A percentile compares a stretch with the other conserved stretches of the same genome.
Conservation (phyloP, 129 eudicot genomes). For the Ambrosia artemisiifolia region DNA sequence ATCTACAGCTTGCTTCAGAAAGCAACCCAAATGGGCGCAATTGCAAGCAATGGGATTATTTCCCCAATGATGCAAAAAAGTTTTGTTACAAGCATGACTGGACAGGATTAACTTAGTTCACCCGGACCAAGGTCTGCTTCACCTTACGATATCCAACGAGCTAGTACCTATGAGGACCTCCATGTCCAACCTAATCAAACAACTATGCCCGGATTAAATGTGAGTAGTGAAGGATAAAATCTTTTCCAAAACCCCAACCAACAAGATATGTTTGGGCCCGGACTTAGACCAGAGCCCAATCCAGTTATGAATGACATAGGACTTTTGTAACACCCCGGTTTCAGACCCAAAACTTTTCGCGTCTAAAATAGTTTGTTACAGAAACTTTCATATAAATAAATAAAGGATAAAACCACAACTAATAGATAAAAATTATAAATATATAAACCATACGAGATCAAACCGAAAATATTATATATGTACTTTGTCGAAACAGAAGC, state of each 20-base stretch:
- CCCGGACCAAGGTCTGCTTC: conserved; percentile 27
- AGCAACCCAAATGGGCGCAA: conserved; percentile 61
- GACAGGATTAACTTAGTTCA: conserved; percentile 38
- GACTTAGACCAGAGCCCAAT: conserved; percentile 3
- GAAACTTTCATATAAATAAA: no score
- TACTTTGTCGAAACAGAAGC: no score
- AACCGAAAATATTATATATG: no score
- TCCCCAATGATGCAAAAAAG: conserved; percentile 83
- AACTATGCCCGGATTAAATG: conserved; percentile 21
- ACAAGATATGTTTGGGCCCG: conserved; percentile 41
- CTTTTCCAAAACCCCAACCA: conserved; percentile 34
- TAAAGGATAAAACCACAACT: no score
- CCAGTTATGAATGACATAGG: conserved; percentile 42
- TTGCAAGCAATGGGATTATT: conserved; percentile 53
- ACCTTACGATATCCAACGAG: conserved; percentile 20
- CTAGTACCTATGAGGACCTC: conserved; percentile 28
- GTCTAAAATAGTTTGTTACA: no score
- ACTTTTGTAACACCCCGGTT: no score
- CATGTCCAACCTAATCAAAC: conserved; percentile 39
- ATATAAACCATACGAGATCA: no score
- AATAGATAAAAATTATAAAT: no score
- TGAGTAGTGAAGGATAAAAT: conserved; percentile 21
- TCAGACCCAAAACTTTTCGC: no score
- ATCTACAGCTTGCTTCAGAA: conserved; percentile 67
- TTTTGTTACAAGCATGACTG: conserved; percentile 55